A percentile compares a stretch with the other conserved stretches of the same genome.
Evolutionary conservation across 768 basidiomycete genomes (phyloP).

Genomic region (Ramaria rubella): DNA sequence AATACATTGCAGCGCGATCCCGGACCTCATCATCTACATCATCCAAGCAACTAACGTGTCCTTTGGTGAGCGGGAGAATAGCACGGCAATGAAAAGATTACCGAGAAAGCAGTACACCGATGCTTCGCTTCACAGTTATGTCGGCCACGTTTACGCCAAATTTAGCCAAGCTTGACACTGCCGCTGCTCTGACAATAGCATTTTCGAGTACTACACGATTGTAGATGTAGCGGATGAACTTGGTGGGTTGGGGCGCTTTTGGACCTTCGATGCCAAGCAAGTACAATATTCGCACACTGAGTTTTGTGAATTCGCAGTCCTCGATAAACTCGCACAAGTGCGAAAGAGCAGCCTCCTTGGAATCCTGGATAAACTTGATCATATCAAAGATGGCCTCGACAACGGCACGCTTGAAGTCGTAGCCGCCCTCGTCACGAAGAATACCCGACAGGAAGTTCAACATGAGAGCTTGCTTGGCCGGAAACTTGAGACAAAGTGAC

Average conservation of each 20-base stretch:
- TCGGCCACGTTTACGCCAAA: slow-evolving; percentile 91
- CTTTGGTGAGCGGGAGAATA: background rate
- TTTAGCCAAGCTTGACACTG: slow-evolving; percentile 90
- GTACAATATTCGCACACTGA: slow-evolving; percentile 94
- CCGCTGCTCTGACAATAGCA: slow-evolving; percentile 94
- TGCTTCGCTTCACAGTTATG: slow-evolving; percentile 69
- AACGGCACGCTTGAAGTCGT: slow-evolving; percentile 98
- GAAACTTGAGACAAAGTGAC: slow-evolving; percentile 98
- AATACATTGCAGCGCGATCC: slow-evolving; percentile 93
- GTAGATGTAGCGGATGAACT: slow-evolving; percentile 99
- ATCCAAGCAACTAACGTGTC: slow-evolving; percentile 70
- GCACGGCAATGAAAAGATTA: slow-evolving; percentile 27
- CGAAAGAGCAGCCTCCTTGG: slow-evolving; percentile 95
- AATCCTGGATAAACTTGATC: slow-evolving; percentile 95
- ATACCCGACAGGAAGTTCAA: slow-evolving; percentile 95
- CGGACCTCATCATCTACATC: slow-evolving; percentile 99
- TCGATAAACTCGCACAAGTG: slow-evolving; percentile 99
- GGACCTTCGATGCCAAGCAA: slow-evolving; percentile 95
- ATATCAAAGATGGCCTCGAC: slow-evolving; percentile 99
- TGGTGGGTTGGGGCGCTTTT: slow-evolving; percentile 91
- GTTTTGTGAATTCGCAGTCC: slow-evolving; percentile 99
- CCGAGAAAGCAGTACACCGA: slow-evolving; percentile 82
- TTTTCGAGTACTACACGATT: slow-evolving; percentile 99
- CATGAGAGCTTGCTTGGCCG: slow-evolving; percentile 94
- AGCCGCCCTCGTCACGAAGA: slow-evolving; percentile 95